Evolutionary conservation across 2,329 filamentous ascomycete species (phyloP), one percentile per base, ranked within the genome.

Genomic region (Phyllosticta ampelicida): DNA sequence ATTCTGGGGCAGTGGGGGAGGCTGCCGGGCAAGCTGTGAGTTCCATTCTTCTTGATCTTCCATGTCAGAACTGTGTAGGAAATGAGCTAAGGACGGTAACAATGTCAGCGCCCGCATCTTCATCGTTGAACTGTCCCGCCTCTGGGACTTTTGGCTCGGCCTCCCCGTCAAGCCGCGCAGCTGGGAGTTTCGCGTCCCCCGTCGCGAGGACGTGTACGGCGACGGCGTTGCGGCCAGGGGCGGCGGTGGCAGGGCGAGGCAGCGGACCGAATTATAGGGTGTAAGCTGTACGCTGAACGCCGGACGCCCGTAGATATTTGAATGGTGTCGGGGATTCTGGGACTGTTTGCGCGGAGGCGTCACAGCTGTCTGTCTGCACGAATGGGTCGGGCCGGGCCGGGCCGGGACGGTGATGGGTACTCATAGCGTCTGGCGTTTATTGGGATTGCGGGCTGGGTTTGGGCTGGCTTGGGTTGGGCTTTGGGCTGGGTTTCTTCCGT

Each of bases 1-100:
- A 84, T 97, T 1, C 21, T 94, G 9, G 78, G 71, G 63, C 81
- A 82, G 60, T 99, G 90, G 89, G 57, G 84, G 5, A 74, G 78
- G 20, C 76, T 90, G 53, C 91, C 91, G 0, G 77, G 73, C 51
- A 80, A 80, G 61, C 59, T 87, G 87, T 94, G 80, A 83, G 88
- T 30, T 48, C 49, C 16, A 11, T 48, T 54, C 23, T 44, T 19
- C 52, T 20, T 54, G 9, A 4, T 53, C 51, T 20, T 36, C 51
- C 16, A 29, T n/a, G 18, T 11, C 51, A n/a, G n/a, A n/a, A n/a
- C n/a, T n/a, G n/a, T n/a, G n/a, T n/a, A n/a, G n/a, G n/a, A n/a
- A n/a, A n/a, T n/a, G n/a, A n/a, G n/a, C n/a, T n/a, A n/a, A n/a
- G n/a, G n/a, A n/a, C n/a, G n/a, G n/a, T n/a, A n/a, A n/a, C n/a